Conservation (phyloP, 345 rosid genomes). For the Rhodamnia argentea region DNA sequence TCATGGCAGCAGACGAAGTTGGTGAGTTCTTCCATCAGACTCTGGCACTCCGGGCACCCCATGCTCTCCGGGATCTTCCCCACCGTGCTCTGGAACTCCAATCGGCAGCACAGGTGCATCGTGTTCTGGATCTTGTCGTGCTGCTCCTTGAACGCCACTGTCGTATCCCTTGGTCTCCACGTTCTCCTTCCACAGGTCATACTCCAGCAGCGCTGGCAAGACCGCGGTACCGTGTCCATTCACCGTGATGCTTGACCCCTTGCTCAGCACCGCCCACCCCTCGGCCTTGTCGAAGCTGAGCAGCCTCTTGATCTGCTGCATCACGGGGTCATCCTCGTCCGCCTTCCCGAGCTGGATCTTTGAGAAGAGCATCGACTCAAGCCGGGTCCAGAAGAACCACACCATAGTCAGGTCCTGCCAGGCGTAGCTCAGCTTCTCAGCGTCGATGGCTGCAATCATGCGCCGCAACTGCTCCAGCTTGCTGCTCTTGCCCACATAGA, state of each 20-base stretch:
- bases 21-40: constrained; percentile 55
- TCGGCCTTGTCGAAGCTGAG: constrained; percentile 65
- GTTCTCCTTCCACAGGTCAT: constrained; percentile 58
- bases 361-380: constrained; percentile 79
- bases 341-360: constrained; percentile 71
- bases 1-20: constrained; percentile 76
- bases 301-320: constrained; percentile 73
- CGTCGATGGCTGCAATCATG: constrained; percentile 16
- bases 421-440: constrained; percentile 44
- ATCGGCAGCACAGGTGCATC: constrained; percentile 49
- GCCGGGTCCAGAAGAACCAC: constrained; percentile 86
- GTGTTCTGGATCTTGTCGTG: constrained; percentile 31
- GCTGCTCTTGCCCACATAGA: constrained; percentile 66
- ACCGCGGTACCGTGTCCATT: constrained; percentile 42
- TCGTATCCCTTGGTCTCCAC: constrained; percentile 43
- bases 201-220: constrained; percentile 38
- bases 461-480: constrained; percentile 41
- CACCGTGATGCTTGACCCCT: constrained; percentile 24
- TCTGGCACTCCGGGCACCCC: constrained; percentile 71
- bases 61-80: constrained; percentile 52
- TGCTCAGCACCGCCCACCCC: constrained; percentile 75
- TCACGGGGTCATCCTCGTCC: constrained; percentile 51
- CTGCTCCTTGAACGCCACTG: constrained; percentile 44
- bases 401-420: constrained; percentile 58
- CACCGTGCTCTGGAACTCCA: constrained; percentile 45